phyloP scores from a whole-genome alignment of 352 stramenopile species.

The Phytophthora fragariae region DNA sequence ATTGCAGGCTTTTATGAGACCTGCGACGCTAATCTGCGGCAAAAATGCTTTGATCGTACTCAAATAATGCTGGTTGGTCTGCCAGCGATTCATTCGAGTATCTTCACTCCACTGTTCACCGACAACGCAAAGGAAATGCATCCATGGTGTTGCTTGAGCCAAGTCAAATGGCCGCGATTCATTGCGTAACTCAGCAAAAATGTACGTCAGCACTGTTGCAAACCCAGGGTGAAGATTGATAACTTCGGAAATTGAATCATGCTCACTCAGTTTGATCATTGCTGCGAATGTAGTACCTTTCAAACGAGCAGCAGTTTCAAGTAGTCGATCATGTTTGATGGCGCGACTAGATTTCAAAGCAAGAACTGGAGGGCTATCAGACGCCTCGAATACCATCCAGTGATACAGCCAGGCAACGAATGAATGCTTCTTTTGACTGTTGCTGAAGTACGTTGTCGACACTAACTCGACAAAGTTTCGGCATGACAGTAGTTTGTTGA shows the following conservation, averaged over 20 bases:
- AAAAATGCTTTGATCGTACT: not conserved
- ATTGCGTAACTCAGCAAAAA: conserved; percentile 9
- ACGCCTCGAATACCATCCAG: conserved; percentile 24
- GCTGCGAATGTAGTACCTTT: not conserved
- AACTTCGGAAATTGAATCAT: conserved; percentile 3
- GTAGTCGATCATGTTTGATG: conserved; percentile 8
- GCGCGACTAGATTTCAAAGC: not conserved
- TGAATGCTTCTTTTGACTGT: not conserved
- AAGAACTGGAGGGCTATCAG: not conserved
- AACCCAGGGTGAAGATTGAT: conserved; percentile 22
- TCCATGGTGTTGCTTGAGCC: not conserved
- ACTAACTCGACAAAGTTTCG: not conserved
- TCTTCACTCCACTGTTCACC: conserved; percentile 20
- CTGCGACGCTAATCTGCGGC: not conserved
- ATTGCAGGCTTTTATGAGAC: conserved; percentile 17
- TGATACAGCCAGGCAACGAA: conserved; percentile 22
- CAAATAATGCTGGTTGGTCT: not conserved
- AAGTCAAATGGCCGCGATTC: not conserved
- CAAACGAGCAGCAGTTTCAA: conserved; percentile 2
- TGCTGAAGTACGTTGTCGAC: conserved; percentile 6
- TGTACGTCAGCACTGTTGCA: conserved; percentile 2
- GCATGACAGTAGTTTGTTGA: conserved; percentile 11
- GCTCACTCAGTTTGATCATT: conserved; percentile 11
- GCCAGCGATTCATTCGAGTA: not conserved
- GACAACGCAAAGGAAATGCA: conserved; percentile 28